Base-by-base conservation (phyloP, 306 rosid genomes). In the Castanea mollissima region DNA sequence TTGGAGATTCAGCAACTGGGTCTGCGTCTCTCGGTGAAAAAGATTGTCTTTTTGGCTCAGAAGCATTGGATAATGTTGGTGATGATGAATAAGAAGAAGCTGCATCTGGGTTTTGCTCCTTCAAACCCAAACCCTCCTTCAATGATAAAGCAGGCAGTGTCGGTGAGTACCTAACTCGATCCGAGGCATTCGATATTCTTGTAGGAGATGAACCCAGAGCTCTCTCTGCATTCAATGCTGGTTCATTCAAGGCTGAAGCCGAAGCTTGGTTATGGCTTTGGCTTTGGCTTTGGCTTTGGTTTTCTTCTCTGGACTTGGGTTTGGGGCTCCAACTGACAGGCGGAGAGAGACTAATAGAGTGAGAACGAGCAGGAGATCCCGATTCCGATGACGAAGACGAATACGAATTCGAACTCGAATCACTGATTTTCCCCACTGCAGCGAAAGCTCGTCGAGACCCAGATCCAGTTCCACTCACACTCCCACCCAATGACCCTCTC, bases 401-500 rank as follows among this genome's bases (percentile, higher is more conserved):
- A 77, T 74, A 71, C 1, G 91, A 84, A 41, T 73, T 55, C 16
- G 89, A 84, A 74, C 74, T 76, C 23, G 74, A 67, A 55, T 85
- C 84, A 20, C 79, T 78, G 73, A 62, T 69, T 23, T 85, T 78
- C 32, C 72, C 86, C 51, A 70, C 58, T 4, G 81, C 74, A 29
- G 74, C 79, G 10, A 86, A 63, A 16, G 55, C 27, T 83, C 89
- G 70, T 32, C 82, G 55, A 0, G 91, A 88, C 35, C 78, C 86
- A 52, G 89, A 86, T 55, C 88, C 91, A 25, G 67, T 82, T 14
- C 75, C 85, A 6, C 80, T 84, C 31, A 71, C 91, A 25, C 67
- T 82, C 10, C 75, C 85, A 6, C 80, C 86, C 31, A 79, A 79
- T 12, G 91, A 88, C 19, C 86, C 89, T 79, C 85, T 86, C 7